Evolutionary conservation across 257 asterid genomes (phyloP), one percentile per base, ranked within the genome.

Genomic region (Ajuga chamaepitys): DNA sequence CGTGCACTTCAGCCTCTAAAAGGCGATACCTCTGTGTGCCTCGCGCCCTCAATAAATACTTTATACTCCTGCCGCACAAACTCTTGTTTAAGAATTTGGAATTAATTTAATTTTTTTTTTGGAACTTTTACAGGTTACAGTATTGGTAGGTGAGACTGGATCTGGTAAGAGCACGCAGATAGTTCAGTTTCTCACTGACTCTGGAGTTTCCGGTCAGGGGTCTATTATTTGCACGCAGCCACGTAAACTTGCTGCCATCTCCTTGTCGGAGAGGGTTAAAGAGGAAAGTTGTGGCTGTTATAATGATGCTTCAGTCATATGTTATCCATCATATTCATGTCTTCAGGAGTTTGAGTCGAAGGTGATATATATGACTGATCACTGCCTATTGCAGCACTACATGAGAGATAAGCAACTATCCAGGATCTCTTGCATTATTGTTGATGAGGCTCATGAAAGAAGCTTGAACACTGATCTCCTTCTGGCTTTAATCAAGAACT

Each of bases 391-490:
- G 78, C 96, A 86, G 76, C 86, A 87, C 76, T 89, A 83, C 78
- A 87, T 93, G 91, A 77, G 73, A 30, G 97, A 93, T 74, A 77
- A 70, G 71, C 74, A 74, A 48, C 73, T 93, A 48, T 82, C 95
- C 50, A 65, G 58, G 70, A 70, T 93, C 35, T 87, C 97, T 24
- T 93, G 97, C 81, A 80, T 93, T 73, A 74, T 93, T 65, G 81
- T 93, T 72, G 99, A 93, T 22, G 99, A 93, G 85, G 99, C 97
- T 57, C 99, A 93, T 76, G 99, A 93, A 82, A 86, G 97, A 80
- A 93, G 96, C 82, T 81, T 93, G 66, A 89, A 76, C 75, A 89
- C 97, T 7, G 99, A 93, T 84, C 94, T 93, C 71, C 96, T 93
- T 63, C 77, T 93, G 52, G 96, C 95, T 20, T 61, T 87, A 81